Evolutionary conservation across 139 green algal genomes (phyloP).

Genomic region (Marvania coccoides): DNA sequence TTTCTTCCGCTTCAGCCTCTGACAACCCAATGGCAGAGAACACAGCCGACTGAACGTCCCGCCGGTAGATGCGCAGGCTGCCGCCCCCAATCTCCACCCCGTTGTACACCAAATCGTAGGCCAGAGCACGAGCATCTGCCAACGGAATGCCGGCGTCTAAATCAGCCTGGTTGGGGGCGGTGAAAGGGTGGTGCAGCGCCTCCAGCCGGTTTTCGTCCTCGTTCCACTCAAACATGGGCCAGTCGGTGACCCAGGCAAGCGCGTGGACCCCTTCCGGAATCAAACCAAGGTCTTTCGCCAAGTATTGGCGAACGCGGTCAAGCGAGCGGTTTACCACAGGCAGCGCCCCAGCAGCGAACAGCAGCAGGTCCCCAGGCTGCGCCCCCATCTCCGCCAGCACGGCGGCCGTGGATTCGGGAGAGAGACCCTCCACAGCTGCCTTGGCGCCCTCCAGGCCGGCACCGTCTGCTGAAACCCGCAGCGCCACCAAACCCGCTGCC

Average conservation of each 20-base stretch:
- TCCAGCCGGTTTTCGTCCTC: constrained; percentile 67
- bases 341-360: constrained; percentile 68
- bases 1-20: constrained; percentile 58
- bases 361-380: constrained; percentile 72
- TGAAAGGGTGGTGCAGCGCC: constrained; percentile 96
- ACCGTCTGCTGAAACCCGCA: constrained; percentile 60
- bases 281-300: constrained; percentile 63
- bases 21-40: constrained; percentile 88
- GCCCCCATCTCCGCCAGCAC: constrained; percentile 30
- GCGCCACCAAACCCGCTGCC: constrained; percentile 55
- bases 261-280: constrained; percentile 50
- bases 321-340: constrained; percentile 65
- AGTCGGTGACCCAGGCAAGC: constrained; percentile 94
- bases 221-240: constrained; percentile 96
- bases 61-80: constrained; percentile 84
- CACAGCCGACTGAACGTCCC: constrained; percentile 84
- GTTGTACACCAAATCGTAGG: constrained; percentile 99
- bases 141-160: constrained; percentile 21
- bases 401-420: constrained; percentile 20
- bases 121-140: constrained; percentile 36
- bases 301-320: constrained; percentile 76
- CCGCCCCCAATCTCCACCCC: constrained; percentile 93
- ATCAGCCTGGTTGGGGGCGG: constrained; percentile 76
- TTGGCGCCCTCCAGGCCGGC: constrained; percentile 71
- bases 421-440: constrained; percentile 71